Percentiles rank a stretch among this genome's conserved stretches.
phyloP scores from a whole-genome alignment of 345 rosid genomes.

The Balakata baccata region DNA sequence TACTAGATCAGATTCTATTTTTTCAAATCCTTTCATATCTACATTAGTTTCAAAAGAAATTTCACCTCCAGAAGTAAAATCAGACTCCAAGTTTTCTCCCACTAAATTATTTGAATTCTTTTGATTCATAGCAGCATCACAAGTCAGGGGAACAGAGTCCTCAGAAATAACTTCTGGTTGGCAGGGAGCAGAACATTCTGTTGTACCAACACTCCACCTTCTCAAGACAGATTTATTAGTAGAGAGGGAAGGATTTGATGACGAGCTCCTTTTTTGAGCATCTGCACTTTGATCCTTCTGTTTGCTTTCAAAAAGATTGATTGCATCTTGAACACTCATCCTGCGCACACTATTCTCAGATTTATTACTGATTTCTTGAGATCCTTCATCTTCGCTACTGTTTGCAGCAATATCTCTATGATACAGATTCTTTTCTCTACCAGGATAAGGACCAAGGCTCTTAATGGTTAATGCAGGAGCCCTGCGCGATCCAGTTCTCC shows the following conservation, averaged over 20 bases:
- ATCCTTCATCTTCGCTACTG: conserved; percentile 43
- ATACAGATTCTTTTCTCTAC: conserved; percentile 38
- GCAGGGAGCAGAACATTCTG: conserved; percentile 36
- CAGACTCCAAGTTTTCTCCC: conserved; percentile 33
- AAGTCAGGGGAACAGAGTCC: conserved; percentile 24
- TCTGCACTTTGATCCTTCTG: conserved; percentile 46
- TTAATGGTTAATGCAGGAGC: conserved; percentile 56
- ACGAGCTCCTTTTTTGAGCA: conserved; percentile 34
- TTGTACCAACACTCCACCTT: conserved; percentile 62
- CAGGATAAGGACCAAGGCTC: conserved; percentile 51
- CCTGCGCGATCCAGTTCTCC: conserved; percentile 51
- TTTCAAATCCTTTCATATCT: conserved; percentile 29
- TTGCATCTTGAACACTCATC: conserved; percentile 64
- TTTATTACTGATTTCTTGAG: conserved; percentile 35
- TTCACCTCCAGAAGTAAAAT: conserved; percentile 21
- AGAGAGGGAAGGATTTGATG: conserved; percentile 29
- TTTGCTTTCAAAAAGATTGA: conserved; percentile 58
- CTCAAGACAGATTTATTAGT: conserved; percentile 52
- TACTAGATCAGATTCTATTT: conserved; percentile 17
- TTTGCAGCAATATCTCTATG: conserved; percentile 36
- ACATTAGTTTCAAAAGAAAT: conserved; percentile 22
- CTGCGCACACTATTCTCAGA: conserved; percentile 36
- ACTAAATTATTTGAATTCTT: conserved; percentile 24
- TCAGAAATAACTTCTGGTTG: conserved; percentile 29
- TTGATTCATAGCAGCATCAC: conserved; percentile 16